Evolutionary conservation across 208 protist species (phyloP).

Genomic region (Leishmania tarentolae): DNA sequence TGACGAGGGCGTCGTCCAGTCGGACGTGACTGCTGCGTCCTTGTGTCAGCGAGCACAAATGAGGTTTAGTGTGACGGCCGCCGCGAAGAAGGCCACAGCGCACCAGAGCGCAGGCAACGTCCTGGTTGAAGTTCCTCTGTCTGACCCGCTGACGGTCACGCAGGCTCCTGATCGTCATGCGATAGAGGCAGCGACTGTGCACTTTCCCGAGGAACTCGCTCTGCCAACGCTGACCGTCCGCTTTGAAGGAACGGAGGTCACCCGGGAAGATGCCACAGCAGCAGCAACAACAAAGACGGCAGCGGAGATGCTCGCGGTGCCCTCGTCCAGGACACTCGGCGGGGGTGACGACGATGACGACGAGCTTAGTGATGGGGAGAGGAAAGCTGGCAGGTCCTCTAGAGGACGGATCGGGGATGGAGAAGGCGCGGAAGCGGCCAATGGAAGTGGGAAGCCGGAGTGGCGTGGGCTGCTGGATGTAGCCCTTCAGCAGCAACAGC

Average conservation of each 20-base stretch:
- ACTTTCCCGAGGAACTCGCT: slow-evolving; percentile 68
- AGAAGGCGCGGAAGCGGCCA: background rate
- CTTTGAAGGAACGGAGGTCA: slow-evolving; percentile 29
- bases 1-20: background rate
- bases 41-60: slow-evolving; percentile 4
- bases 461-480: slow-evolving; percentile 46
- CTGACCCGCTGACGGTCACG: slow-evolving; percentile 26
- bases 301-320: slow-evolving; percentile 58
- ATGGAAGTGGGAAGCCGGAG: slow-evolving; percentile 10
- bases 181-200: slow-evolving; percentile 36
- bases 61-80: slow-evolving; percentile 2
- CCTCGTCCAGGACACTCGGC: slow-evolving; percentile 10
- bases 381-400: background rate
- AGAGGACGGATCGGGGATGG: background rate
- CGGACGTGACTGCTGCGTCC: background rate
- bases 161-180: slow-evolving; percentile 21
- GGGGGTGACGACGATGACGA: slow-evolving; percentile 16
- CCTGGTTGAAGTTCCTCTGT: slow-evolving; percentile 26
- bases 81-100: slow-evolving; percentile 9
- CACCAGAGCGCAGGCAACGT: background rate
- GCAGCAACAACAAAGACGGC: slow-evolving; percentile 36
- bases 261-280: slow-evolving; percentile 16
- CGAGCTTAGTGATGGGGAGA: slow-evolving; percentile 7
- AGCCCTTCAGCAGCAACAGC: slow-evolving; percentile 32
- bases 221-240: slow-evolving; percentile 58